These are phyloP conservation scores for Gardenia jasminoides DNA, from an alignment of 257 asterid species.

Conservation along the genomic window DNA sequence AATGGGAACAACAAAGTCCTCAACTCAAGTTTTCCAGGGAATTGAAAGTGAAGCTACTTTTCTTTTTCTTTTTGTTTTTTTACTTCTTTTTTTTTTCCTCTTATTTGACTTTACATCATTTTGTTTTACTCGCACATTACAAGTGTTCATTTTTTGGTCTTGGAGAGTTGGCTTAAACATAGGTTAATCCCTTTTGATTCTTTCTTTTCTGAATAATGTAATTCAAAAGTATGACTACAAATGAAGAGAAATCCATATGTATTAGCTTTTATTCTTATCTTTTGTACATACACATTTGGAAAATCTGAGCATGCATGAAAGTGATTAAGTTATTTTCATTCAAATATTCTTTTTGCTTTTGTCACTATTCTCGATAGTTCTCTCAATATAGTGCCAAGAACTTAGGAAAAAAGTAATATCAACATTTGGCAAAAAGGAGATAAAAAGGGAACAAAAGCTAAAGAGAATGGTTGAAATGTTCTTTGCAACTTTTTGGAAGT, in stretches of 20 bases:
- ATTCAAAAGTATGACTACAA: background rate
- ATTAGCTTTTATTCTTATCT: background rate
- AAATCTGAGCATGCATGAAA: slow-evolving; percentile 24
- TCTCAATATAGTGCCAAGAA: slow-evolving; percentile 20
- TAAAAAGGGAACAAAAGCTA: background rate
- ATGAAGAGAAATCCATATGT: slow-evolving; percentile 1
- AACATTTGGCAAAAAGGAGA: background rate
- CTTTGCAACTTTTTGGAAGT: background rate
- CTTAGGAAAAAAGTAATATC: background rate
- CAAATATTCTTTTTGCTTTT: slow-evolving; percentile 2
- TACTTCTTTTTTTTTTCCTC: background rate
- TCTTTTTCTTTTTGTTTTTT: background rate
- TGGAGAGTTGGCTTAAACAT: slow-evolving; percentile 11
- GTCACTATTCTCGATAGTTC: slow-evolving; percentile 19
- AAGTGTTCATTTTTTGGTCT: slow-evolving; percentile 3
- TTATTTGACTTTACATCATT: background rate
- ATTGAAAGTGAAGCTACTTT: slow-evolving; percentile 11
- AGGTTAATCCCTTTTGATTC: slow-evolving; percentile 5
- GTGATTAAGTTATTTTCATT: background rate
- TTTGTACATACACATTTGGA: slow-evolving; percentile 38
- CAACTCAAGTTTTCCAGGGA: slow-evolving; percentile 42
- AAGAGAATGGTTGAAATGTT: slow-evolving; percentile 8
- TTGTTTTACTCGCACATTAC: background rate
- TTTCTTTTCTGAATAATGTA: slow-evolving; percentile 25
- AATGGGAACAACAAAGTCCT: slow-evolving; percentile 43